Evolutionary conservation across 129 eudicot genomes (phyloP).

Genomic region (Pseudognaphalium luteoalbum): DNA sequence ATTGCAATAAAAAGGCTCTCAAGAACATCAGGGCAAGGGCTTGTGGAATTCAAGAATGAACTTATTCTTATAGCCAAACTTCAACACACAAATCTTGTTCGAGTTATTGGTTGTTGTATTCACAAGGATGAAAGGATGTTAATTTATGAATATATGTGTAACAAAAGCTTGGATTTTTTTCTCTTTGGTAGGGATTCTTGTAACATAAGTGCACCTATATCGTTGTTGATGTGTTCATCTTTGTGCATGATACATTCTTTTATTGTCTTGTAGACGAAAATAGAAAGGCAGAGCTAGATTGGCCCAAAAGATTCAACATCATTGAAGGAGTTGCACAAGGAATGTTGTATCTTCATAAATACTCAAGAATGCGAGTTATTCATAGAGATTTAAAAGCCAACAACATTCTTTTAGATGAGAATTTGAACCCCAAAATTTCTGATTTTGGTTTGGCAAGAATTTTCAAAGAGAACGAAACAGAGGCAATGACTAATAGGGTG

Average conservation of each 20-base stretch:
- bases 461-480: conserved; percentile 38
- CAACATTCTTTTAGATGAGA: conserved; percentile 46
- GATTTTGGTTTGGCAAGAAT: conserved; percentile 72
- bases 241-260: not conserved
- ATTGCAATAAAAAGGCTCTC: conserved; percentile 48
- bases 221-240: too few species aligned
- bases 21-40: conserved; percentile 47
- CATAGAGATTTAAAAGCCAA: conserved; percentile 66
- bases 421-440: conserved; percentile 59
- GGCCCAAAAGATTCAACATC: conserved; percentile 48
- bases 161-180: too few species aligned
- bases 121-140: too few species aligned
- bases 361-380: conserved; percentile 60
- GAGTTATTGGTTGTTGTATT: too few species aligned
- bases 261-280: conserved; percentile 18
- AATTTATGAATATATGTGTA: too few species aligned
- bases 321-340: conserved; percentile 59
- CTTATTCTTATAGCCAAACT: conserved; percentile 29
- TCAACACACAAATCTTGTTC: too few species aligned
- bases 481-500: conserved; percentile 46
- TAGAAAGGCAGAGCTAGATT: conserved; percentile 29
- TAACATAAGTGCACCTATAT: too few species aligned
- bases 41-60: conserved; percentile 48
- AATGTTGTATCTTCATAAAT: conserved; percentile 53
- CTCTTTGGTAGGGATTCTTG: too few species aligned